A percentile compares a stretch with the other conserved stretches of the same genome.
phyloP scores from a whole-genome alignment of 1,284 basidiomycete genomes.

The Cutaneotrichosporon sp. region DNA sequence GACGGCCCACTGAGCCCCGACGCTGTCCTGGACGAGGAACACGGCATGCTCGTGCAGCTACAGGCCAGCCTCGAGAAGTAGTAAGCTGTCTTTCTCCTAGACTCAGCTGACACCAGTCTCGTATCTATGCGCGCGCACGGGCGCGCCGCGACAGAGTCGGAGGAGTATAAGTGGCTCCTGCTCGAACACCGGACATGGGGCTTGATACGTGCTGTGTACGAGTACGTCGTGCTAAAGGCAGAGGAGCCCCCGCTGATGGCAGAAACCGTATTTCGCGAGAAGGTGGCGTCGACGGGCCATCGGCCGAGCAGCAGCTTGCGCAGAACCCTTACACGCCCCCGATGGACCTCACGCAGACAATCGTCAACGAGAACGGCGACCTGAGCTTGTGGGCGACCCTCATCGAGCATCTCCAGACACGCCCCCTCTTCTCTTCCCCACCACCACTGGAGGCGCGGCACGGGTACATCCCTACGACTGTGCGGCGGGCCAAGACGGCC shows the following conservation, averaged over 20 bases:
- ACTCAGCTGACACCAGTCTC: conserved; percentile 7
- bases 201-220: conserved; percentile 36
- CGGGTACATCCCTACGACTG: conserved; percentile 43
- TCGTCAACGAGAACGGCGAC: conserved; percentile 40
- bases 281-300: conserved; percentile 26
- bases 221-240: conserved; percentile 21
- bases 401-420: conserved; percentile 41
- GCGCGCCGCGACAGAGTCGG: conserved; percentile 2
- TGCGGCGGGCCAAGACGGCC: conserved; percentile 30
- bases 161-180: conserved; percentile 33
- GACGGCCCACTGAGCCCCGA: conserved; percentile 36
- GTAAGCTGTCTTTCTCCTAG: conserved; percentile 17
- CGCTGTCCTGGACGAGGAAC: conserved; percentile 37
- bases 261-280: conserved; percentile 34
- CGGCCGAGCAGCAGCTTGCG: conserved; percentile 24
- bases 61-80: conserved; percentile 31
- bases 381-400: conserved; percentile 38
- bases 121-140: too few relatives aligned
- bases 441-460: conserved; percentile 41
- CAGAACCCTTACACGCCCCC: conserved; percentile 40
- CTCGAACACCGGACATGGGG: conserved; percentile 46
- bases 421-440: conserved; percentile 32
- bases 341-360: conserved; percentile 36
- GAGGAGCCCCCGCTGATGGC: background rate
- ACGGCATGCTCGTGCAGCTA: conserved; percentile 31